Evolutionary conservation across 2,329 filamentous ascomycete species (phyloP).

Genomic region (Aureobasidium sp.): DNA sequence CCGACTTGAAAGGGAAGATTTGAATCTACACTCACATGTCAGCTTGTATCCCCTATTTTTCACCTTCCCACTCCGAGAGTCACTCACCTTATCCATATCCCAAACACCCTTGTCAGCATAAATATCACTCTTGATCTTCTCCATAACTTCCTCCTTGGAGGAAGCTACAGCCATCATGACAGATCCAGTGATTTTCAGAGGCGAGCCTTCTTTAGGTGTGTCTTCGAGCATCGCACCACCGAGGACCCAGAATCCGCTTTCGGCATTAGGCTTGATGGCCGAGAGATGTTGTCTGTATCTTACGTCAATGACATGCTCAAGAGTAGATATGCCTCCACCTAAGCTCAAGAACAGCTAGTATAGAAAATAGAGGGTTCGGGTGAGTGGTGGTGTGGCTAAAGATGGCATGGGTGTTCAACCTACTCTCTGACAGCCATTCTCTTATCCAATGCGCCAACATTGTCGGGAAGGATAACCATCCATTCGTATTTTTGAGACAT

Average conservation of each 20-base stretch:
- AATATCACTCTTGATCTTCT: conserved; percentile 74
- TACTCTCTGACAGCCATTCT: conserved; percentile 48
- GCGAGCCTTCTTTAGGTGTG: conserved; percentile 68
- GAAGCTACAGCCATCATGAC: conserved; percentile 73
- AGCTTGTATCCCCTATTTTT: too few relatives aligned
- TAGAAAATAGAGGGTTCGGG: too few relatives aligned
- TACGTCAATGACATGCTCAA: too few relatives aligned
- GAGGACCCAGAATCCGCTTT: conserved; percentile 66
- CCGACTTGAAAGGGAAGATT: conserved; percentile 55
- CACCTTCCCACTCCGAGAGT: too few relatives aligned
- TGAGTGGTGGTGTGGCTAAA: too few relatives aligned
- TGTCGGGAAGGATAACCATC: conserved; percentile 56
- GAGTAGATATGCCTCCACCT: too few relatives aligned
- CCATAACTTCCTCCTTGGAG: conserved; percentile 73
- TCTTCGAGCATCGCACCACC: conserved; percentile 76
- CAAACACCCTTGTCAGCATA: conserved; percentile 80
- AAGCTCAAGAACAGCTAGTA: too few relatives aligned
- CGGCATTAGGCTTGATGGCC: conserved; percentile 57
- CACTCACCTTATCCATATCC: conserved; percentile 65
- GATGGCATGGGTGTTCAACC: too few relatives aligned
- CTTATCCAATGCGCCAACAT: conserved; percentile 44
- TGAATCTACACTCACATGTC: conserved; percentile 35
- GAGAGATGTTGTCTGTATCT: conserved; percentile 58
- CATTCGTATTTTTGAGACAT: conserved; percentile 50
- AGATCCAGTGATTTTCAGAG: conserved; percentile 78